Conservation (phyloP, 768 basidiomycete genomes). For the Solioccasus polychromus region DNA sequence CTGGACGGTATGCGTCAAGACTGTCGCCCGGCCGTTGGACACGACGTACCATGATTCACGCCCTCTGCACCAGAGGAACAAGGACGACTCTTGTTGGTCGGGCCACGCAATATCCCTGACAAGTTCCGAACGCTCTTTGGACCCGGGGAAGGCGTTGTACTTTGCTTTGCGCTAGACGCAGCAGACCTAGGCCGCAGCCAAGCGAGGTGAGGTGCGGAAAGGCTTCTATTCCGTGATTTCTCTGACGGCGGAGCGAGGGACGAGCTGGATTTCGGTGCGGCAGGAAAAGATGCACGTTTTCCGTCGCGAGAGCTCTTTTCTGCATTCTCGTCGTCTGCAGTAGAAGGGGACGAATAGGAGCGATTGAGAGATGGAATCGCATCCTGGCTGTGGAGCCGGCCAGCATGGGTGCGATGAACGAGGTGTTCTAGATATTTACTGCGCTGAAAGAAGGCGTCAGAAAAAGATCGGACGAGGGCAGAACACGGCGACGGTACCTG, state of each 20-base stretch:
- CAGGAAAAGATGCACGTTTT: constrained; percentile 23
- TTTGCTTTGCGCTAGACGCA: constrained; percentile 9
- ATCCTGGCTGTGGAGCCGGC: constrained; percentile 79
- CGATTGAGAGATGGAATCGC: constrained; percentile 44
- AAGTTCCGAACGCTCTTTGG: constrained; percentile 15
- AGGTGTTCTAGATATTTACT: constrained; percentile 76
- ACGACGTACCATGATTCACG: constrained; percentile 17
- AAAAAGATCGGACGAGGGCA: constrained; percentile 1
- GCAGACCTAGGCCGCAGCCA: constrained; percentile 44
- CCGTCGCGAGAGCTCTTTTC: constrained; percentile 11
- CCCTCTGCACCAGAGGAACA: constrained; percentile 10
- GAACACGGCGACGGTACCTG: constrained; percentile 52
- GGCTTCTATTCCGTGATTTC: constrained; percentile 44
- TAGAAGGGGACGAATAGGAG: constrained; percentile 33
- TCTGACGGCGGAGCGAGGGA: constrained; percentile 18
- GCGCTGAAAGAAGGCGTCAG: constrained; percentile 42
- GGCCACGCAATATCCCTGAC: constrained; percentile 20
- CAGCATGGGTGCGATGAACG: constrained; percentile 64
- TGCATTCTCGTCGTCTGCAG: no score
- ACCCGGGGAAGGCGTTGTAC: constrained; percentile 19
- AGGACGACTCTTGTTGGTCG: constrained; percentile 23
- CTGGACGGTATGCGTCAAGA: constrained; percentile 7
- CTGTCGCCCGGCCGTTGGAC: background rate
- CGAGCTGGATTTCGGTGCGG: constrained; percentile 2
- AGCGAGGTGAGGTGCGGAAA: constrained; percentile 58